Evolutionary conservation across 306 rosid species (phyloP).

Genomic region (Oxytropis ochrocephala): DNA sequence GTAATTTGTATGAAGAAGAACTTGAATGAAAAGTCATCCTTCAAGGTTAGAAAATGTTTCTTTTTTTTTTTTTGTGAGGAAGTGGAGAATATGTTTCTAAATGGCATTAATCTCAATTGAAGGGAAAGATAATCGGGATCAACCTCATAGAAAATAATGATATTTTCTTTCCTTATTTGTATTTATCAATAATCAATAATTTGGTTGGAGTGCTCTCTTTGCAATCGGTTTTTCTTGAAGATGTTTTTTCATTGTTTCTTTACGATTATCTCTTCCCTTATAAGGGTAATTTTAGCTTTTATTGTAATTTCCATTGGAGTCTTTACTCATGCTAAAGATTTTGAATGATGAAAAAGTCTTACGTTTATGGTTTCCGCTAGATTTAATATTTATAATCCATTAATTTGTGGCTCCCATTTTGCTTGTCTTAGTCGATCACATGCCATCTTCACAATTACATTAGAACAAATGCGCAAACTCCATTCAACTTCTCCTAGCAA

Average conservation of each 20-base stretch:
- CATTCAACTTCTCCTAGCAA: constrained; percentile 42
- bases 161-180: constrained; percentile 13
- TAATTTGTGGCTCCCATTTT: constrained; percentile 22
- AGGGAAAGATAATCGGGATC: background rate
- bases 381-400: constrained; percentile 24
- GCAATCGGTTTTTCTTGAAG: constrained; percentile 17
- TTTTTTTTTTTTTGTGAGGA: background rate
- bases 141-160: background rate
- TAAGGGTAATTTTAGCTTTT: constrained; percentile 1
- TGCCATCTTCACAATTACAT: constrained; percentile 85
- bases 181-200: background rate
- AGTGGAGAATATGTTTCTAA: constrained; percentile 4
- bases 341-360: constrained; percentile 13
- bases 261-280: background rate
- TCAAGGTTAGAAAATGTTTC: constrained; percentile 9
- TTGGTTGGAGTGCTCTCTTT: constrained; percentile 7
- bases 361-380: constrained; percentile 1
- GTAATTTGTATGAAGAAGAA: no score
- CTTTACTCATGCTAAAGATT: constrained; percentile 7
- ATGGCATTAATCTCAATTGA: background rate
- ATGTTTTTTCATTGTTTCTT: background rate
- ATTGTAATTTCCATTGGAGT: constrained; percentile 6
- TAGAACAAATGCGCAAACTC: constrained; percentile 74
- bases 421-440: constrained; percentile 67
- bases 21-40: no score